phyloP scores from a whole-genome alignment of 2,329 filamentous ascomycete species.

The Penicillium occitanis region DNA sequence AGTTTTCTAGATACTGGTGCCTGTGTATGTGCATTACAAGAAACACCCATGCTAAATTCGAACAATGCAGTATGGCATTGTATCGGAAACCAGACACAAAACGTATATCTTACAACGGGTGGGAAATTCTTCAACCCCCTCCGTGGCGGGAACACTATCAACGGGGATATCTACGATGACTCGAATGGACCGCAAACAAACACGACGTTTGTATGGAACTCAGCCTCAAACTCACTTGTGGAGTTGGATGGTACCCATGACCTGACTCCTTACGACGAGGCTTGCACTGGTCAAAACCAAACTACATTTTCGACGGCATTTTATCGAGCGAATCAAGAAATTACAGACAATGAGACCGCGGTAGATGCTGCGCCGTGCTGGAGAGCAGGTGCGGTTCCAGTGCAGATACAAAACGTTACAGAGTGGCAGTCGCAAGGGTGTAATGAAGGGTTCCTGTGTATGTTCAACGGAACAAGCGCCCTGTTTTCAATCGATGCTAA shows the following conservation, averaged over 20 bases:
- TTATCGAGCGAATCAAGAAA: slow-evolving; percentile 9
- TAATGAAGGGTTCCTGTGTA: slow-evolving; percentile 13
- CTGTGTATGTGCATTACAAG: slow-evolving; percentile 12
- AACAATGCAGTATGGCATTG: slow-evolving; percentile 14
- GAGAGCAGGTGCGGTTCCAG: not conserved
- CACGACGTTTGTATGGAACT: slow-evolving; percentile 1
- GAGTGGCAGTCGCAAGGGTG: slow-evolving; percentile 14
- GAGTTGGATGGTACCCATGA: not conserved
- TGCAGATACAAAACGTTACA: slow-evolving; percentile 16
- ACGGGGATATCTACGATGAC: not conserved
- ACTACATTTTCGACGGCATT: slow-evolving; percentile 15
- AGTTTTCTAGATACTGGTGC: slow-evolving; percentile 14
- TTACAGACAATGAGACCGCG: slow-evolving; percentile 6
- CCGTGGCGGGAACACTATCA: not conserved
- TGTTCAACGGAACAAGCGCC: not conserved
- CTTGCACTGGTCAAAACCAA: slow-evolving; percentile 13
- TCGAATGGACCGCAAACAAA: slow-evolving; percentile 10
- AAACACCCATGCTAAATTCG: not conserved
- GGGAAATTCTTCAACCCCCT: slow-evolving; percentile 13
- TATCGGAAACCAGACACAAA: slow-evolving; percentile 16
- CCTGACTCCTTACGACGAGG: slow-evolving; percentile 10
- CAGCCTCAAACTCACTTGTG: not conserved
- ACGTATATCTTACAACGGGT: not conserved
- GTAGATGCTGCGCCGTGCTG: slow-evolving; percentile 12
- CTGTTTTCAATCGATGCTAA: not conserved